These are phyloP conservation scores for Spiraea crenata DNA, from an alignment of 331 rosid species.

Conservation along the genomic window DNA sequence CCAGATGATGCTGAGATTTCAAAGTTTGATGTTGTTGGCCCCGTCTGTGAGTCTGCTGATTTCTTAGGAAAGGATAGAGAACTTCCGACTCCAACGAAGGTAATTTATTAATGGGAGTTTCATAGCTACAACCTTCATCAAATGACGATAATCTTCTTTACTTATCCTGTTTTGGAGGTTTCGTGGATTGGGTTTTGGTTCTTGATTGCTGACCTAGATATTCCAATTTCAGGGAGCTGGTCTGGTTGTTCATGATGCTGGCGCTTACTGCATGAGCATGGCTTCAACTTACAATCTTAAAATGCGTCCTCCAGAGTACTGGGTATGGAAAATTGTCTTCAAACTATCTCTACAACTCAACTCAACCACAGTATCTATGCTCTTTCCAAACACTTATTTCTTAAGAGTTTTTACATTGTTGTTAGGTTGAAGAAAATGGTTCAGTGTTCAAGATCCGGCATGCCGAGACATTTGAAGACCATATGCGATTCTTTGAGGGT, in stretches of 20 bases:
- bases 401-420: slow-evolving; percentile 2
- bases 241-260: slow-evolving; percentile 95
- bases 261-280: slow-evolving; percentile 99
- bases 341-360: neutral
- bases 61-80: slow-evolving; percentile 88
- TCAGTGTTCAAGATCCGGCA: slow-evolving; percentile 86
- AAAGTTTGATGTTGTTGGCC: slow-evolving; percentile 92
- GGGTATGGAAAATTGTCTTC: slow-evolving; percentile 47
- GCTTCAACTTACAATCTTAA: slow-evolving; percentile 95
- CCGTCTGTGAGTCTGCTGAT: slow-evolving; percentile 99
- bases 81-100: slow-evolving; percentile 86
- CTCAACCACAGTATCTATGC: neutral
- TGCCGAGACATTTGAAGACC: slow-evolving; percentile 83
- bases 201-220: slow-evolving; percentile 24
- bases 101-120: slow-evolving; percentile 20
- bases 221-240: slow-evolving; percentile 77
- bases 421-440: slow-evolving; percentile 78
- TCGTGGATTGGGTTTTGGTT: neutral
- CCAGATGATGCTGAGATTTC: slow-evolving; percentile 50
- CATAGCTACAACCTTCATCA: slow-evolving; percentile 8
- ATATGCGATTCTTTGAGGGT: slow-evolving; percentile 66
- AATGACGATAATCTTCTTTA: neutral
- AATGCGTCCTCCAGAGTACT: slow-evolving; percentile 96
- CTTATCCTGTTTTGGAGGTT: neutral
- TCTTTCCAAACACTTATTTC: neutral